Base-by-base conservation (phyloP, 2,329 filamentous ascomycete species). In the Fusarium sp. region DNA sequence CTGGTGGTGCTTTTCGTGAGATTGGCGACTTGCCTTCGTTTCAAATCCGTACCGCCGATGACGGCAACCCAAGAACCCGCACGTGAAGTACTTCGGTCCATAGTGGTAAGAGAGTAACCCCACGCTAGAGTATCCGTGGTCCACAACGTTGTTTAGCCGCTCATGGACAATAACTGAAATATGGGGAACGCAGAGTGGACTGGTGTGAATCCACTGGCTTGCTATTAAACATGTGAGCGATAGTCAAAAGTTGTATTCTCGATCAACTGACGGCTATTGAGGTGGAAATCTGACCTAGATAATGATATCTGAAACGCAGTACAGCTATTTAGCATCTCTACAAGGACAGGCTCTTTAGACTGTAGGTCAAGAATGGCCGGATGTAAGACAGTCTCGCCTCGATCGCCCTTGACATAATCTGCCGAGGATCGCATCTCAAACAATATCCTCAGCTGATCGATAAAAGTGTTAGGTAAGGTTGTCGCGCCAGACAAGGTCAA, bases 71-170 rank as follows among this genome's bases (percentile, higher is more conserved):
- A 15, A 26, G 6, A 35, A 1, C 6, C 30, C 8, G 8, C 30
- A 51, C 7, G 0, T 33, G 6, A 35, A 26, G n/a, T 20, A 11
- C 1, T 3, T 20, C 4, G 30, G 30, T 15, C 30, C 47, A 15
- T 51, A 35, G 2, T 51, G 30, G n/a, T 51, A 24, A 24, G 12
- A 14, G 0, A 50, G 15, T 7, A 11, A 14, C 10, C 33, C 0
- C 7, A 7, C 0, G 3, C 3, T 13, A 3, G 15, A 6, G 0
- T 1, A 0, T 1, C 6, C 1, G 2, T 9, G 4, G 1, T 24
- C 22, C 4, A 9, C 2, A 4, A 24, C 6, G 3, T 0, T 0
- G 2, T 33, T 16, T 0, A 50, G 11, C 1, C 47, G 30, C 12
- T 14, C 8, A 26, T 51, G 30, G n/a, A 51, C 16, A 11, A 8